Percentiles rank a stretch among this genome's conserved stretches.
Evolutionary conservation across 345 rosid genomes (phyloP).

Genomic region (Clausena lansium): DNA sequence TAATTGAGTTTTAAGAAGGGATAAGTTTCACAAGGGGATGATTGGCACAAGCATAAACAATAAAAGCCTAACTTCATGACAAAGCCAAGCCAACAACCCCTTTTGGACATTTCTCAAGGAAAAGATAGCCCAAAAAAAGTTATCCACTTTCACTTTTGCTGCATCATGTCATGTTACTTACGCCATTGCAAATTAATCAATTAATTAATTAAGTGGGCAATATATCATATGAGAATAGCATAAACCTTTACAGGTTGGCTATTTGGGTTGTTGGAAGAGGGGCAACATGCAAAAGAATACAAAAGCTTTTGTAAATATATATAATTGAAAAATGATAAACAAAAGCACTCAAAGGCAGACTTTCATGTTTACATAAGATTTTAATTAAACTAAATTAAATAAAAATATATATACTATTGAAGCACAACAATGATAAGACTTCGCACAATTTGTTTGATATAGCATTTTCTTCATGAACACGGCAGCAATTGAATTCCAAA

Average conservation of each 20-base stretch:
- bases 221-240: neutral
- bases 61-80: conserved; percentile 32
- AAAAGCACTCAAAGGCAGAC: neutral
- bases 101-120: conserved; percentile 15
- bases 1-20: conserved; percentile 11
- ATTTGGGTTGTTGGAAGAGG: neutral
- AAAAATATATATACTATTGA: neutral
- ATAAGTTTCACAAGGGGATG: conserved; percentile 16
- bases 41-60: conserved; percentile 16
- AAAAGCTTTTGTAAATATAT: neutral
- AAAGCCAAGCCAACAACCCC: conserved; percentile 36
- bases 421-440: neutral
- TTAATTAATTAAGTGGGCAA: neutral
- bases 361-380: no score
- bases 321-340: neutral
- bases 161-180: conserved; percentile 3
- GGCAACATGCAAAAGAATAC: no score
- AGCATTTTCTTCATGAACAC: conserved; percentile 3
- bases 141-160: conserved; percentile 4
- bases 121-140: neutral
- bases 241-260: conserved; percentile 10
- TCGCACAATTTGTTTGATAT: neutral
- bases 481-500: neutral
- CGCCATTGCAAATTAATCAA: neutral
- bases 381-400: no score